A percentile compares a stretch with the other conserved stretches of the same genome.
Evolutionary conservation across 2,329 filamentous ascomycete species (phyloP).

Genomic region (Aspergillus terreus): DNA sequence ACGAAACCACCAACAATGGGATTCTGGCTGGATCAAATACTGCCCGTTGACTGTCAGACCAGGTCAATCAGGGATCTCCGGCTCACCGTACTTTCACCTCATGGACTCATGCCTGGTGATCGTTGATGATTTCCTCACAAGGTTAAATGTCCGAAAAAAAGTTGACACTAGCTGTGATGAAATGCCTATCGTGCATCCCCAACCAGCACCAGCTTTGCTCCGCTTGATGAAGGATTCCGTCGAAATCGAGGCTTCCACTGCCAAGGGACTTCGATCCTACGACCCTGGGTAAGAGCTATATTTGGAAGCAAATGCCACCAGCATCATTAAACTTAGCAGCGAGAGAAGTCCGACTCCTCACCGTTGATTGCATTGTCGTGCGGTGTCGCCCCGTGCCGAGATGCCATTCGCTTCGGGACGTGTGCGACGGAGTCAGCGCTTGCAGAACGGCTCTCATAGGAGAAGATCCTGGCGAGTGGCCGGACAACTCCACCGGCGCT

Average conservation of each 20-base stretch:
- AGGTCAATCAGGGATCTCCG: neutral
- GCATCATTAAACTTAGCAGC: neutral
- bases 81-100: conserved; percentile 10
- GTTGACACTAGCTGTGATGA: conserved; percentile 15
- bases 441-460: conserved; percentile 28
- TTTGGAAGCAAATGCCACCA: conserved; percentile 14
- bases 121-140: conserved; percentile 5
- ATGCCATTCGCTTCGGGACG: conserved; percentile 5
- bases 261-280: neutral
- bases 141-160: conserved; percentile 4
- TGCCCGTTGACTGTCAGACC: no score
- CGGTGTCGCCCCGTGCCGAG: neutral
- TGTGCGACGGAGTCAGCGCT: conserved; percentile 27
- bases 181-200: conserved; percentile 15
- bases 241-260: conserved; percentile 1
- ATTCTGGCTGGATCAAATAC: no score
- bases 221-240: conserved; percentile 1
- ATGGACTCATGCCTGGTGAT: neutral
- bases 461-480: conserved; percentile 5
- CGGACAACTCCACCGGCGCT: conserved; percentile 8
- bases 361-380: neutral
- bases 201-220: conserved; percentile 7
- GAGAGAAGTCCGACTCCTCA: neutral
- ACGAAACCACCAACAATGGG: no score
- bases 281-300: conserved; percentile 8